These are phyloP conservation scores for Silene conica DNA, from an alignment of 148 eudicot species.

Conservation along the genomic window DNA sequence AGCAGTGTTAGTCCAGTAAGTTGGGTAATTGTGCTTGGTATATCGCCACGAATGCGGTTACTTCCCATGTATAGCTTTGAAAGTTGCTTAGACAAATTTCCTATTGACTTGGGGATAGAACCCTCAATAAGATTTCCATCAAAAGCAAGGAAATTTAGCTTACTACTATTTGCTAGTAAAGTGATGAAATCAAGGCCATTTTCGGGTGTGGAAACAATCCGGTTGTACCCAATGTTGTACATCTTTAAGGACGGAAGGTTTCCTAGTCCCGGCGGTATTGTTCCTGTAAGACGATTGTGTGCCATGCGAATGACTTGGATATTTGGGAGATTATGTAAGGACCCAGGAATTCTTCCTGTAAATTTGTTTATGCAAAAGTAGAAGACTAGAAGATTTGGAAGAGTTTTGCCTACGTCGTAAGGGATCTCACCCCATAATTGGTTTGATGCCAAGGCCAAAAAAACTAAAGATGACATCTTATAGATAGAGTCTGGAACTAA, in stretches of 20 bases:
- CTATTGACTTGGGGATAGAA: slow-evolving; percentile 42
- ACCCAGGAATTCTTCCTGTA: slow-evolving; percentile 49
- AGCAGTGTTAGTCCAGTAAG: slow-evolving; percentile 16
- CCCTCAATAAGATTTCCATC: slow-evolving; percentile 42
- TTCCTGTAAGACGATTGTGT: slow-evolving; percentile 39
- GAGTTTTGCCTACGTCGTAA: slow-evolving; percentile 33
- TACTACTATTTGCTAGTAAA: slow-evolving; percentile 35
- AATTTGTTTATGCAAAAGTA: slow-evolving; percentile 43
- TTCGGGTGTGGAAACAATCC: slow-evolving; percentile 30
- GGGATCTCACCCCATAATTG: slow-evolving; percentile 43
- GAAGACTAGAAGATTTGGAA: slow-evolving; percentile 44
- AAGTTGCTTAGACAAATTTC: slow-evolving; percentile 43
- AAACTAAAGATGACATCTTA: slow-evolving; percentile 47
- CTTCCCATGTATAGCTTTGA: slow-evolving; percentile 32
- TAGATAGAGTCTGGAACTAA: slow-evolving; percentile 38
- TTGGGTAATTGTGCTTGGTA: slow-evolving; percentile 20
- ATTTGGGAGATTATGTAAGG: slow-evolving; percentile 46
- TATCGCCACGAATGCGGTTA: slow-evolving; percentile 27
- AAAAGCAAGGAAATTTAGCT: slow-evolving; percentile 36
- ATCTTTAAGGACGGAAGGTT: slow-evolving; percentile 39
- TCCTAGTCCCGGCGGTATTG: slow-evolving; percentile 47
- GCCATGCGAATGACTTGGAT: slow-evolving; percentile 39
- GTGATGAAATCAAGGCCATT: slow-evolving; percentile 37
- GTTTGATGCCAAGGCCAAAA: slow-evolving; percentile 43
- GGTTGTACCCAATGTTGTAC: slow-evolving; percentile 45